Conservation (phyloP, 1,284 basidiomycete species). For the Microbotryomycetes sp. region DNA sequence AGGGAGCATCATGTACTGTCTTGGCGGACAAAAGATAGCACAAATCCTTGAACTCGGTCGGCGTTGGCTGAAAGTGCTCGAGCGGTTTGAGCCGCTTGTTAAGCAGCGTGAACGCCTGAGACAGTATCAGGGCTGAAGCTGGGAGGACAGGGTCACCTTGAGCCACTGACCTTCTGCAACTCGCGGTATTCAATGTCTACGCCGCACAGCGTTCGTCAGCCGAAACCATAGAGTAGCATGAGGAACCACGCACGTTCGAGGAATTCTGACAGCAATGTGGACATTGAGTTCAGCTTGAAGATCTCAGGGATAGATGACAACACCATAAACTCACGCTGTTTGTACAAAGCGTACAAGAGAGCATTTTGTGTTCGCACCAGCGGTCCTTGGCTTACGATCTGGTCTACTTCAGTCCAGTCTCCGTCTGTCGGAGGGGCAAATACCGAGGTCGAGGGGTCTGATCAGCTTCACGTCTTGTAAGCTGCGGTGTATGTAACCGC, state of each 20-base stretch:
- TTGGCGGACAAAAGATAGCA: slow-evolving; percentile 46
- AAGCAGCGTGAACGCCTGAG: slow-evolving; percentile 47
- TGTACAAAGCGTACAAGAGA: slow-evolving; percentile 43
- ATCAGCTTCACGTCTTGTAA: too few species aligned
- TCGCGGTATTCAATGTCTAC: slow-evolving; percentile 47
- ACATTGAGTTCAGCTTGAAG: too few species aligned
- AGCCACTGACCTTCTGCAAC: slow-evolving; percentile 34
- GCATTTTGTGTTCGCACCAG: slow-evolving; percentile 46
- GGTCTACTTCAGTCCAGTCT: slow-evolving; percentile 45
- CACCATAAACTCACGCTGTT: slow-evolving; percentile 31
- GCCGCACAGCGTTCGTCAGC: too few species aligned
- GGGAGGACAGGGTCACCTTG: not conserved
- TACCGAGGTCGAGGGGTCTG: not conserved
- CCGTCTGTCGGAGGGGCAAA: slow-evolving; percentile 40
- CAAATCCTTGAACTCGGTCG: slow-evolving; percentile 46
- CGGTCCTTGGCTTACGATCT: slow-evolving; percentile 40
- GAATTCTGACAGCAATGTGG: not conserved
- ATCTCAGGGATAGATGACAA: too few species aligned
- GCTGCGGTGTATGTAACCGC: slow-evolving; percentile 2
- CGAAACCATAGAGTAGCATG: too few species aligned
- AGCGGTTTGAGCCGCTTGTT: slow-evolving; percentile 47
- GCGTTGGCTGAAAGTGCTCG: slow-evolving; percentile 48
- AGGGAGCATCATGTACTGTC: slow-evolving; percentile 47
- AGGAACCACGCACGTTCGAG: slow-evolving; percentile 36
- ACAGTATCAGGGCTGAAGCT: not conserved